A percentile compares a stretch with the other conserved stretches of the same genome.
phyloP scores from a whole-genome alignment of 768 basidiomycete genomes.

The Russula griseocarnosa region DNA sequence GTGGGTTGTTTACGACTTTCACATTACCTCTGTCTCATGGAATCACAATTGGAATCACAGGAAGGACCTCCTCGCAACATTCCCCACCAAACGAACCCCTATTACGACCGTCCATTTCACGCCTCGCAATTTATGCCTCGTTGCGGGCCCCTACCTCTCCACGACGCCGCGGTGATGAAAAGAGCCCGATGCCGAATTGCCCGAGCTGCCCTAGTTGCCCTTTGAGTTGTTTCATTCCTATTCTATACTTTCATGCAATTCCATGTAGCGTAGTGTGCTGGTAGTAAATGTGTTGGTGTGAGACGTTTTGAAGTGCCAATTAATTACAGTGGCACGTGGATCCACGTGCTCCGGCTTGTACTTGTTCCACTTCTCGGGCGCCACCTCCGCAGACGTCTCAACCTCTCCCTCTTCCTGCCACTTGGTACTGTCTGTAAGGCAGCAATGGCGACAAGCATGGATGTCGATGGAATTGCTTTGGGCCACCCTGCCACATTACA shows the following conservation, averaged over 20 bases:
- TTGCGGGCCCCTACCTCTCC: constrained; percentile 69
- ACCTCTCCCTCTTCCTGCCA: not conserved
- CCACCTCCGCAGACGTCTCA: not conserved
- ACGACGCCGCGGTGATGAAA: constrained; percentile 40
- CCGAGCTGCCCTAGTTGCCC: not conserved
- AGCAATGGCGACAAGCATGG: constrained; percentile 27
- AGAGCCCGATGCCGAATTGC: not conserved
- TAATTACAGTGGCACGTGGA: constrained; percentile 3
- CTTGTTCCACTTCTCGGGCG: not conserved
- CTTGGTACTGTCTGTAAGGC: not conserved
- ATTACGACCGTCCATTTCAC: constrained; percentile 92
- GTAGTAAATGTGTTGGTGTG: constrained; percentile 5
- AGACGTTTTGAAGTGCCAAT: not conserved
- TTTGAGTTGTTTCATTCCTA: constrained; percentile 14
- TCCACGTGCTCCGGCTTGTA: constrained; percentile 8
- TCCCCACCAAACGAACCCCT: constrained; percentile 94
- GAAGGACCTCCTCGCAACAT: constrained; percentile 80
- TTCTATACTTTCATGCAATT: not conserved
- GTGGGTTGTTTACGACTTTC: constrained; percentile 44
- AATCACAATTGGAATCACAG: constrained; percentile 51
- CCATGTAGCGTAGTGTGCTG: constrained; percentile 6
- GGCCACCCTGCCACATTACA: constrained; percentile 11
- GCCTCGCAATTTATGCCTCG: constrained; percentile 87
- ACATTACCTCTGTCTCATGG: constrained; percentile 13
- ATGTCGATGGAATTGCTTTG: constrained; percentile 18